These are phyloP conservation scores for Cynara cardunculus DNA, from an alignment of 129 eudicot species.

Conservation along the genomic window DNA sequence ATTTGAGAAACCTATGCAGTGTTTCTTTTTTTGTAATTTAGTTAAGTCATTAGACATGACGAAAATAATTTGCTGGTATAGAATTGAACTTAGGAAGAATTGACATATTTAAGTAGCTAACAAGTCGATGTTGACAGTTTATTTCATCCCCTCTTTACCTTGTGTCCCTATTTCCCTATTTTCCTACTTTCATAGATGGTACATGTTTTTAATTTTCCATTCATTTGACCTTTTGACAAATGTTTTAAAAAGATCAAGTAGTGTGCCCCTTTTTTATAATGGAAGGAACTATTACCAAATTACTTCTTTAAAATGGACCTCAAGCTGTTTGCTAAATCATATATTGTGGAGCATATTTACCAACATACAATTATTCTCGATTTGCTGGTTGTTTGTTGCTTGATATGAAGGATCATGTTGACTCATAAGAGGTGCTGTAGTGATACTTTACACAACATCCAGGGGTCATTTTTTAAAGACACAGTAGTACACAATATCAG, in stretches of 20 bases:
- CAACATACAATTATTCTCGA: neutral
- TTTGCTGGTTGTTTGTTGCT: neutral
- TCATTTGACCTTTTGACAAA: neutral
- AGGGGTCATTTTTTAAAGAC: neutral
- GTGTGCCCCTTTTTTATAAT: neutral
- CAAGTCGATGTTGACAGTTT: neutral
- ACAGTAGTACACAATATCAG: neutral
- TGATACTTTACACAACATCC: neutral
- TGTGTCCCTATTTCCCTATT: neutral
- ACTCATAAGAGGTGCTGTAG: conserved; percentile 1
- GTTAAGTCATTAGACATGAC: neutral
- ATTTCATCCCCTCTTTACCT: neutral
- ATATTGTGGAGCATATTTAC: neutral
- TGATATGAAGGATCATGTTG: neutral
- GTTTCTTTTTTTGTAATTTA: neutral
- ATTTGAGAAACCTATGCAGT: conserved; percentile 4
- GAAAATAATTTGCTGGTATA: neutral
- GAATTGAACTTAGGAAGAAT: neutral
- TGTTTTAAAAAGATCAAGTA: neutral
- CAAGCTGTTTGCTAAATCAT: neutral
- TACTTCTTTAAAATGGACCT: neutral
- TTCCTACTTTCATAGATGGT: neutral
- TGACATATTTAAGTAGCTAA: neutral
- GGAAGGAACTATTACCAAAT: conserved; percentile 5
- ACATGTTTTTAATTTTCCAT: neutral